phyloP scores from a whole-genome alignment of 2,329 filamentous ascomycete genomes.

The Pseudocercospora crystallina region DNA sequence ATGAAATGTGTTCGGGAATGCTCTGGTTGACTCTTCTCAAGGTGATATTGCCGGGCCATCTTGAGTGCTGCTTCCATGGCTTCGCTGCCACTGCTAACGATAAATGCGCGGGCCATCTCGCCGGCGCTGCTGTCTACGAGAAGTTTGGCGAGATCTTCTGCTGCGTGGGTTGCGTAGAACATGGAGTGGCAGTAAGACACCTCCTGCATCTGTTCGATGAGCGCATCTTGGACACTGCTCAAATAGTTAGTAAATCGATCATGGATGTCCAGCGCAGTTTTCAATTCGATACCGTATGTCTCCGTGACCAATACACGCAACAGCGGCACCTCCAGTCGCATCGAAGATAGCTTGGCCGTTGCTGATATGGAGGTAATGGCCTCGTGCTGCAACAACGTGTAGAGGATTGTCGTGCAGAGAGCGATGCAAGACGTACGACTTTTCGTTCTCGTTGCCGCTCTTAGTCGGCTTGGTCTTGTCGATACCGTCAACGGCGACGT shows the following conservation, averaged over 20 bases:
- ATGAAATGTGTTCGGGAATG: slow-evolving; percentile 62
- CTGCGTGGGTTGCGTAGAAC: slow-evolving; percentile 56
- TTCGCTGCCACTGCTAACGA: slow-evolving; percentile 63
- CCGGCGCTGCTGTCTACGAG: slow-evolving; percentile 54
- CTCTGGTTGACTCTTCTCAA: slow-evolving; percentile 55
- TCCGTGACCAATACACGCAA: slow-evolving; percentile 69
- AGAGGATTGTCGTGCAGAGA: slow-evolving; percentile 49
- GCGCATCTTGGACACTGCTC: slow-evolving; percentile 55
- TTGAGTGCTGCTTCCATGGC: slow-evolving; percentile 70
- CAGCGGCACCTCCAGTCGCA: slow-evolving; percentile 70
- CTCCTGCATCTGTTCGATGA: slow-evolving; percentile 58
- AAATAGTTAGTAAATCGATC: neutral
- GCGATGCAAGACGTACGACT: slow-evolving; percentile 50
- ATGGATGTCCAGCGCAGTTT: neutral
- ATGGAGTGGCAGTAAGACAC: slow-evolving; percentile 60
- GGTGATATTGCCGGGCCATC: slow-evolving; percentile 64
- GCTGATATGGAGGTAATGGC: slow-evolving; percentile 53
- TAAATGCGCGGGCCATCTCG: slow-evolving; percentile 55
- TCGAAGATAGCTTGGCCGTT: slow-evolving; percentile 66
- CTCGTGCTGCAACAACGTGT: slow-evolving; percentile 50
- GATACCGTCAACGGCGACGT: slow-evolving; percentile 16
- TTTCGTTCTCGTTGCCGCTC: slow-evolving; percentile 3
- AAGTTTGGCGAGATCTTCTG: slow-evolving; percentile 53
- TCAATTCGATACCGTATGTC: slow-evolving; percentile 45
- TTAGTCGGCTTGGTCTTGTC: neutral